Evolutionary conservation across 768 basidiomycete species (phyloP), one percentile per base, ranked within the genome.

Genomic region (Mycena filopes): DNA sequence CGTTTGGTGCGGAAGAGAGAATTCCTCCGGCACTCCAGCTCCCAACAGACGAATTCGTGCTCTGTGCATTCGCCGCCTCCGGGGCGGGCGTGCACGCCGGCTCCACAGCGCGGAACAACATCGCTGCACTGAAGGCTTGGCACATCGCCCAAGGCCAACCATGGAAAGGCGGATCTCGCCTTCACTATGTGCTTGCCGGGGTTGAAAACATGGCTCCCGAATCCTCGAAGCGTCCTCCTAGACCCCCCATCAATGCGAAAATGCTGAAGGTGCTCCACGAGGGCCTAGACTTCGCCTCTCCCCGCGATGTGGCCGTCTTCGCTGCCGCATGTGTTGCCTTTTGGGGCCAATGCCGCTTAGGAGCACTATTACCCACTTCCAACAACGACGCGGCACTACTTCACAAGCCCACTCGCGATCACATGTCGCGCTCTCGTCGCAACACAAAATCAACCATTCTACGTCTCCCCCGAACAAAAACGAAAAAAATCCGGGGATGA

Each of bases 241-340:
- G 48, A 5, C 31, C 48, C 2, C 48, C 48, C 15, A 48, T 48
- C 4, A 48, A 48, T 20, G 47, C 47, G 12, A 31, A 16, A 3
- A 48, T 48, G 40, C 25, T 41, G 7, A 33, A 33, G 76, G 26
- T 77, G 77, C 62, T 79, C 75, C 29, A 74, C 71, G 69, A 0
- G 76, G 36, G 56, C 13, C 33, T 58, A 3, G 45, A 58, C 28
- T 48, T 58, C 29, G 31, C 56, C 2, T 26, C 4, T 50, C 45
- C 75, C 15, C 70, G 73, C 10, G 75, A 81, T 50, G 68, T 74
- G 4, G 76, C 79, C 1, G 72, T 81, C 1, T 79, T 70, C 64
- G 79, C 79, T 0, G 62, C 73, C 1, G 81, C 81, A 0, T 65
- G 66, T 10, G 55, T 70, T 1, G 75, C 80, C 3, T 84, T 83